Base-by-base conservation (phyloP, 2,329 filamentous ascomycete species). In the Aspergillus viridinutans region DNA sequence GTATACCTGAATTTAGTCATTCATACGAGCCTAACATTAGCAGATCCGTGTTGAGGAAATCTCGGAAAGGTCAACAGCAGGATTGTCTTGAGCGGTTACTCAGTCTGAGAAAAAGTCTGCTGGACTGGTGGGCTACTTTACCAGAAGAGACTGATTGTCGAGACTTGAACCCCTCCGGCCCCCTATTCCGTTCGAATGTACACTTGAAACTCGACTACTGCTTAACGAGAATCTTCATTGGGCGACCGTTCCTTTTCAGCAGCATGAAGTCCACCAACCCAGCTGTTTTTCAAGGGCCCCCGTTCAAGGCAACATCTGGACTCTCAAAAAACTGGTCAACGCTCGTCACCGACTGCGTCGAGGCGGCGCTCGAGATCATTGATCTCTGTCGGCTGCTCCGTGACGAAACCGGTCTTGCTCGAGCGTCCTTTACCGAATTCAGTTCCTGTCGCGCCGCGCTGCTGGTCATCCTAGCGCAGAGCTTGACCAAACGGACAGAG, bases 371-470 rank as follows among this genome's bases (percentile, higher is more conserved):
- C 28, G 75, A 78, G 55, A 78, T 81, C 10, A 74, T 83, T 20
- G 77, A 81, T 47, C 74, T 81, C 4, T 82, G 81, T 59, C 77
- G 77, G 43, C 69, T 78, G 3, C 74, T 83, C 4, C 76, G 78
- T 42, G 77, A 77, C 48, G 79, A 77, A n/a, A 77, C 79, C 14
- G 81, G 81, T 17, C 78, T 83, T 53, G 81, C 81, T 5, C 76
- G 80, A 29, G 80, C 81, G 2, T 82, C 80, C 0, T 83, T 83
- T 61, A 82, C 80, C 3, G 81, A 84, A 60, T 83, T 83, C 63
- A 82, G 79, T 64, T 80, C 81, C 3, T 83, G 80, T 52, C 80
- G 81, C 45, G 81, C 80, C 9, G 81, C 81, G 8, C 69, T 83
- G 5, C 72, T 83, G 2, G 81, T 83, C 28, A 74, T 76, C 17